Evolutionary conservation across 805 yeast species (phyloP).

Genomic region (Nakazawaea holstii): DNA sequence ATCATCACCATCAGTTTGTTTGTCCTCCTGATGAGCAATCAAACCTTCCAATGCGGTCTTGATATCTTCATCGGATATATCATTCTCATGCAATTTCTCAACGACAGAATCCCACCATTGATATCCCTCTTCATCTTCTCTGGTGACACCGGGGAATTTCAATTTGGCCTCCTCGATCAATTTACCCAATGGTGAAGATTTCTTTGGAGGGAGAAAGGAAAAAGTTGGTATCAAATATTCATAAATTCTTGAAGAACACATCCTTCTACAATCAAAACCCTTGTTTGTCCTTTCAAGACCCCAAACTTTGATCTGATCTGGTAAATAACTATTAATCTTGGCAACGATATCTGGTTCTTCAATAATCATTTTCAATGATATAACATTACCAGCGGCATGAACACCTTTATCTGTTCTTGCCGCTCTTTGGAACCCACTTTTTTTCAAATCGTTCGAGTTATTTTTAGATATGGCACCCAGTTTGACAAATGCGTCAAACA

Average conservation of each 20-base stretch:
- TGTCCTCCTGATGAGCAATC: slow-evolving; percentile 24
- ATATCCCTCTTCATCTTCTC: slow-evolving; percentile 64
- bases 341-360: slow-evolving; percentile 73
- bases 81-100: slow-evolving; percentile 28
- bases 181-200: slow-evolving; percentile 58
- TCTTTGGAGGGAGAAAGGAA: slow-evolving; percentile 87
- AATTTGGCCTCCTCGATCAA: slow-evolving; percentile 48
- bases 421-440: slow-evolving; percentile 81
- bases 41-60: slow-evolving; percentile 22
- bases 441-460: slow-evolving; percentile 83
- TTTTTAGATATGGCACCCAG: slow-evolving; percentile 88
- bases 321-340: slow-evolving; percentile 70
- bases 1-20: slow-evolving; percentile 28
- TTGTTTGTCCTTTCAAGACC: slow-evolving; percentile 86
- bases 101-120: slow-evolving; percentile 62
- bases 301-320: slow-evolving; percentile 89
- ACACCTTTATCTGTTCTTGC: slow-evolving; percentile 94
- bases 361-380: slow-evolving; percentile 76
- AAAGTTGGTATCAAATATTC: slow-evolving; percentile 93
- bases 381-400: slow-evolving; percentile 93
- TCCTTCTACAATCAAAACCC: slow-evolving; percentile 88
- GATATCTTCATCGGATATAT: slow-evolving; percentile 34
- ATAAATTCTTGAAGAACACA: slow-evolving; percentile 94
- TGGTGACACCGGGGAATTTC: slow-evolving; percentile 52
- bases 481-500: slow-evolving; percentile 74